Percentiles rank a stretch among this genome's conserved stretches.
Evolutionary conservation across 306 rosid species (phyloP).

Genomic region (Fragaria nilgerrensis): DNA sequence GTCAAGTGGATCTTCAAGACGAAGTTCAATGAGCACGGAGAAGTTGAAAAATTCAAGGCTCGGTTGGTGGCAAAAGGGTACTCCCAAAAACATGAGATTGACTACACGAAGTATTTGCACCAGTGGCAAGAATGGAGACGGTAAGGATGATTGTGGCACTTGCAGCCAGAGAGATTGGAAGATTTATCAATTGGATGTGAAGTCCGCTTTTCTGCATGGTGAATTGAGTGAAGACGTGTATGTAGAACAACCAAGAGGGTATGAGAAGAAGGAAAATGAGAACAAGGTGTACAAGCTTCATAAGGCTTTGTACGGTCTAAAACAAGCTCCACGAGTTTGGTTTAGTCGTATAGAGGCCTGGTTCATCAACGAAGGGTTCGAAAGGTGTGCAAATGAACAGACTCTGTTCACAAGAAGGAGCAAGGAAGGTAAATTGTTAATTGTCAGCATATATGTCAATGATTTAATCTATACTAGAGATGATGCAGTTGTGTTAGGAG

Average conservation of each 20-base stretch:
- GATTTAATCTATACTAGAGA: too few species aligned
- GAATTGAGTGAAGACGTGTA: neutral
- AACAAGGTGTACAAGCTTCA: too few species aligned
- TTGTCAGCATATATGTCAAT: too few species aligned
- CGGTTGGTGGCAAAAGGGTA: neutral
- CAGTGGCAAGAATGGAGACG: neutral
- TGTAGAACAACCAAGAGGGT: neutral
- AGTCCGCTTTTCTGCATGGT: neutral
- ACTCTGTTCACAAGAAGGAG: too few species aligned
- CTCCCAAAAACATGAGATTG: neutral
- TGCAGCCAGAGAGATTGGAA: neutral
- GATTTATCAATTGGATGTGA: neutral
- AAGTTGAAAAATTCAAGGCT: neutral
- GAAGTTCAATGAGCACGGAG: neutral
- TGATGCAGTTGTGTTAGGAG: too few species aligned
- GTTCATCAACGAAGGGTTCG: too few species aligned
- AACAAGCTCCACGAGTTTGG: too few species aligned
- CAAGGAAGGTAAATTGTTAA: too few species aligned
- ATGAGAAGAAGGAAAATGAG: neutral
- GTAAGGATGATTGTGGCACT: neutral
- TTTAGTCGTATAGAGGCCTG: too few species aligned
- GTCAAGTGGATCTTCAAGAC: neutral
- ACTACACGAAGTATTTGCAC: neutral
- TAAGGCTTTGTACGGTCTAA: too few species aligned
- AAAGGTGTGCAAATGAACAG: too few species aligned